phyloP scores from a whole-genome alignment of 2,329 filamentous ascomycete genomes.

The Coniochaeta sp. region DNA sequence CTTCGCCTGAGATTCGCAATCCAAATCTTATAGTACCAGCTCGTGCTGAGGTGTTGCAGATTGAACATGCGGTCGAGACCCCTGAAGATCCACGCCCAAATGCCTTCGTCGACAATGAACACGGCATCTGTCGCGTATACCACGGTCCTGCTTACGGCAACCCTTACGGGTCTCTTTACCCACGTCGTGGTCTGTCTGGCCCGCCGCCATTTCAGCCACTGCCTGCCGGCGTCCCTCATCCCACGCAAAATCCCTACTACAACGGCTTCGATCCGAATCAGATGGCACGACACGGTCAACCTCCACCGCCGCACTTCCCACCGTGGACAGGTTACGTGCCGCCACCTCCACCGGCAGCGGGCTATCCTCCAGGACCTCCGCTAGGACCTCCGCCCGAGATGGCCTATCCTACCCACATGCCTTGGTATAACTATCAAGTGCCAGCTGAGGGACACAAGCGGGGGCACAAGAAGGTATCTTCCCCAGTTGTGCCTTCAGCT shows the following conservation, averaged over 20 bases:
- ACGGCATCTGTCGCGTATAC: slow-evolving; percentile 48
- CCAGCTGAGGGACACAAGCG: background rate
- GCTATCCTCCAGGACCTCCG: background rate
- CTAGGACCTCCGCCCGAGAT: background rate
- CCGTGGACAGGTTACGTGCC: background rate
- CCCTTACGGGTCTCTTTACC: slow-evolving; percentile 38
- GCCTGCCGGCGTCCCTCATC: slow-evolving; percentile 35
- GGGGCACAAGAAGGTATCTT: background rate
- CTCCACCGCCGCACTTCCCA: background rate
- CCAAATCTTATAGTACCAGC: slow-evolving; percentile 41
- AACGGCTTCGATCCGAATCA: slow-evolving; percentile 22
- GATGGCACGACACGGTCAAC: background rate
- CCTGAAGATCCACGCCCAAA: slow-evolving; percentile 49
- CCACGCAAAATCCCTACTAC: slow-evolving; percentile 33
- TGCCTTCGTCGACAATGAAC: slow-evolving; percentile 47
- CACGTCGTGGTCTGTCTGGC: slow-evolving; percentile 23
- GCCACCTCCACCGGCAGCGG: background rate
- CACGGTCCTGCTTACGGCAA: slow-evolving; percentile 50
- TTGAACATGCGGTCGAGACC: slow-evolving; percentile 48
- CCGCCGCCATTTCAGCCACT: slow-evolving; percentile 15
- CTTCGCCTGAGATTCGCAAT: slow-evolving; percentile 21
- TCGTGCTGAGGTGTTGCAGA: slow-evolving; percentile 41
- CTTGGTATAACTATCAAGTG: background rate
- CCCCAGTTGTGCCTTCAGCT: background rate
- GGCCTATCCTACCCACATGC: background rate